Conservation (phyloP, 2,329 filamentous ascomycete genomes). For the Neofusicoccum kwambonambiense region DNA sequence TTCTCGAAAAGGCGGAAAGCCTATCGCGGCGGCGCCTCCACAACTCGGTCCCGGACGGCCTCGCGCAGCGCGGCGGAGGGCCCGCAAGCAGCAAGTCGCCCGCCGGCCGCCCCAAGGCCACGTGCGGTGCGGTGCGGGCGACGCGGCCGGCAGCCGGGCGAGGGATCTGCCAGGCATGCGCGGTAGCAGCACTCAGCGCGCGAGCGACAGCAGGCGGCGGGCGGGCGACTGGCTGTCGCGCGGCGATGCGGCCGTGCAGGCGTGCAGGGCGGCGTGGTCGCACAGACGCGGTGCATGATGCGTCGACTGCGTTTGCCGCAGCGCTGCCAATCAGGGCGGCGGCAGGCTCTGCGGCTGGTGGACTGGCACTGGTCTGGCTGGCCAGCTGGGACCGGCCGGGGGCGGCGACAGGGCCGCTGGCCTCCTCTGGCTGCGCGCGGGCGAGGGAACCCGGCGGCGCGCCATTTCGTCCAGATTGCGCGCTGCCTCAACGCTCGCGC, state of each 20-base stretch:
- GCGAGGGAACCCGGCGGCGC: not conserved
- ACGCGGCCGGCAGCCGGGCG: not conserved
- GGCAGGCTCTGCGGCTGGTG: not conserved
- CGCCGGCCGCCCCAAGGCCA: not conserved
- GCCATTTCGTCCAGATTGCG: not conserved
- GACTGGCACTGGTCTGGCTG: not conserved
- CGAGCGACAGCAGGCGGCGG: no score
- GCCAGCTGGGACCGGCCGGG: not conserved
- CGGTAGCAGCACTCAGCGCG: no score
- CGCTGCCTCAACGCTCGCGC: constrained; percentile 6
- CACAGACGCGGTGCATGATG: constrained; percentile 7
- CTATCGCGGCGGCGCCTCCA: not conserved
- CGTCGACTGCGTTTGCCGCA: not conserved
- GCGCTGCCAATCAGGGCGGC: not conserved
- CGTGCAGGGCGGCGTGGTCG: not conserved
- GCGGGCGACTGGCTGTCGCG: not conserved
- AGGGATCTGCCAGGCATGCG: no score
- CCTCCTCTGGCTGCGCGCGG: not conserved
- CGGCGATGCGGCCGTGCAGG: no score
- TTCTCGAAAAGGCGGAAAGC: not conserved
- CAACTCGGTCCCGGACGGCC: not conserved
- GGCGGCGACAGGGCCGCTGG: not conserved
- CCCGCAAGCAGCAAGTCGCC: not conserved
- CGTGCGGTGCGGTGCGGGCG: not conserved
- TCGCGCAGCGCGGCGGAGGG: not conserved